Evolutionary conservation across 352 stramenopile species (phyloP), one percentile per base, ranked within the genome.

Genomic region (Globisporangium heterothallicum): DNA sequence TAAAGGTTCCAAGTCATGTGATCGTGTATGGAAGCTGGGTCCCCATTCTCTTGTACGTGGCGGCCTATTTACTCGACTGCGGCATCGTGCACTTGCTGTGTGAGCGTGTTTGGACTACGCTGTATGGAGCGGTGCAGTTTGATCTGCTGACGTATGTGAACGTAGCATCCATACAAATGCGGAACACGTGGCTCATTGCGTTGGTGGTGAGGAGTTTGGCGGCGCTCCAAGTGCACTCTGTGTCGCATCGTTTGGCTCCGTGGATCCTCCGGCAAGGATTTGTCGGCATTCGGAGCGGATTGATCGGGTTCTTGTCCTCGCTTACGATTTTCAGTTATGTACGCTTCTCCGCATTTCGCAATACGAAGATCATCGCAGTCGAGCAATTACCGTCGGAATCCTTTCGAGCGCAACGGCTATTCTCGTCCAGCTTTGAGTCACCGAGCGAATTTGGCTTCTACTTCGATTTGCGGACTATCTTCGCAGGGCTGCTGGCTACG

Each of bases 21-120:
- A 27, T 61, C n/a, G 42, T 65, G 29, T 65, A 65, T 24, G 47
- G 58, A 12, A 58, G 52, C 25, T 65, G 58, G 58, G 24, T 65
- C 10, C 58, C 52, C 9, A 26, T 61, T 21, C 8, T 57, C 0
- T 36, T 42, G 16, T 65, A 65, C 41, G 27, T 25, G 18, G 0
- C 34, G 7, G 58, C 58, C n/a, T 48, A 61, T 30, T 52, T 58
- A 2, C 42, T 65, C 16, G 53, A 61, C 32, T 46, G 34, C 2
- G 27, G 42, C 0, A 10, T 70, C 8, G 29, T 53, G 1, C 61
- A 73, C 22, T 18, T 52, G 2, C 10, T 64, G 1, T 52, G 24
- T 7, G 53, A 72, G 1, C 32, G 43, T 18, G 14, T 44, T 1
- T 72, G 48, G 54, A 51, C 56, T 9, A 57, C 59, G 0, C 8